Percentiles rank a stretch among this genome's conserved stretches.
Conservation (phyloP, 495 filamentous ascomycete species). For the Aspergillus sparsus region DNA sequence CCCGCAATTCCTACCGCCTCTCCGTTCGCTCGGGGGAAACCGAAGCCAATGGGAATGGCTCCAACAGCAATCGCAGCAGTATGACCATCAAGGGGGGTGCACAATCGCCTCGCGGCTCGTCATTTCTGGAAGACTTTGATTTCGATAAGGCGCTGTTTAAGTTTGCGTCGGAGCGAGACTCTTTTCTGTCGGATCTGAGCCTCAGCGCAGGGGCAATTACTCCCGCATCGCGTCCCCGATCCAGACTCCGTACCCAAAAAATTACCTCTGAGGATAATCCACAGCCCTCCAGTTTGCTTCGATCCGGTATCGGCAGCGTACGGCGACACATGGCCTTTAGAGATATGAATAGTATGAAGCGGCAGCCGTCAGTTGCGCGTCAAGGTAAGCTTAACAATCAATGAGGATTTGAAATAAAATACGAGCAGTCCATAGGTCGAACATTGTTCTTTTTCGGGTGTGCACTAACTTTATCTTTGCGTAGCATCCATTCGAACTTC, state of each 20-base stretch:
- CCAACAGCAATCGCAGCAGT: conserved; percentile 85
- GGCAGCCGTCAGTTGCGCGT: conserved; percentile 76
- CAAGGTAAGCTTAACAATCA: conserved; percentile 58
- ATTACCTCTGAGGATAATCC: conserved; percentile 73
- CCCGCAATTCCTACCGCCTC: conserved; percentile 64
- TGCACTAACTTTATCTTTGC: conserved; percentile 2
- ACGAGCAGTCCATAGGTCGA: background rate
- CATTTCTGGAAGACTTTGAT: conserved; percentile 66
- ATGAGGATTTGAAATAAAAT: background rate
- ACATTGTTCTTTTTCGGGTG: background rate
- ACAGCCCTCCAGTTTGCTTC: conserved; percentile 46
- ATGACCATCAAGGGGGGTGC: conserved; percentile 69
- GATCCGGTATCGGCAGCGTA: conserved; percentile 71
- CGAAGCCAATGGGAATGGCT: conserved; percentile 52
- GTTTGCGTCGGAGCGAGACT: conserved; percentile 91
- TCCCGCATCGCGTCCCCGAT: conserved; percentile 66
- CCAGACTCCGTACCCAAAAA: conserved; percentile 75
- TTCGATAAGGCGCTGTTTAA: conserved; percentile 91
- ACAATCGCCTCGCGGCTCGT: conserved; percentile 40
- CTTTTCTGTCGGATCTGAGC: conserved; percentile 88
- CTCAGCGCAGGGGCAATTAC: conserved; percentile 83
- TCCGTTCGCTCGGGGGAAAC: conserved; percentile 66
- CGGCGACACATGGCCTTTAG: conserved; percentile 82
- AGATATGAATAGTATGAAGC: conserved; percentile 93
- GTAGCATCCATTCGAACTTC: conserved; percentile 75